Evolutionary conservation across 2,329 filamentous ascomycete genomes (phyloP).

Genomic region (Teratosphaeria destructans): DNA sequence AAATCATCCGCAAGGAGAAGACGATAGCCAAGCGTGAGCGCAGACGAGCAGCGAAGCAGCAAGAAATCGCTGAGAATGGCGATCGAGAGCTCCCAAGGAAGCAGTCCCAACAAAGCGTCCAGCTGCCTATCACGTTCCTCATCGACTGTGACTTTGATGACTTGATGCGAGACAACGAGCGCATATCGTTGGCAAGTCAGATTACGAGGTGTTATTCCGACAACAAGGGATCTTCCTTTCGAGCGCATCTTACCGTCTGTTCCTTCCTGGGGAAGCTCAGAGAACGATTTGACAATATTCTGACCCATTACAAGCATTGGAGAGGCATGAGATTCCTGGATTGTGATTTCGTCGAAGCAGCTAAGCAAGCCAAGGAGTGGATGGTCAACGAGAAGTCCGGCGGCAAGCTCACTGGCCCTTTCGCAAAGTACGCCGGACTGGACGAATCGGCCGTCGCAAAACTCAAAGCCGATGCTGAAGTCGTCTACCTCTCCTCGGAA

Average conservation of each 20-base stretch:
- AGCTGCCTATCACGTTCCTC: slow-evolving; percentile 68
- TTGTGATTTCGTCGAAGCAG: slow-evolving; percentile 62
- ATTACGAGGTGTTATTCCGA: slow-evolving; percentile 84
- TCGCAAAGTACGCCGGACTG: slow-evolving; percentile 13
- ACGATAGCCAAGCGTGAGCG: slow-evolving; percentile 42
- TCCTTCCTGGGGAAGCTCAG: slow-evolving; percentile 67
- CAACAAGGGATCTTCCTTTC: slow-evolving; percentile 59
- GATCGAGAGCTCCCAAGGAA: slow-evolving; percentile 1
- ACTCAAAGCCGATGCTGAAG: slow-evolving; percentile 43
- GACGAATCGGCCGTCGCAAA: slow-evolving; percentile 10
- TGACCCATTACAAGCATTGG: slow-evolving; percentile 68
- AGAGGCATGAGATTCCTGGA: slow-evolving; percentile 64
- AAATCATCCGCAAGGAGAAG: slow-evolving; percentile 49
- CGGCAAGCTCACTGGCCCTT: slow-evolving; percentile 18
- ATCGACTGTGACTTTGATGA: slow-evolving; percentile 89
- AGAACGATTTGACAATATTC: slow-evolving; percentile 66
- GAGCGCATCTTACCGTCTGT: slow-evolving; percentile 63
- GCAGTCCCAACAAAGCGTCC: slow-evolving; percentile 28
- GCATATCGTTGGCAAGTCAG: slow-evolving; percentile 72
- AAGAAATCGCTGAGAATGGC: slow-evolving; percentile 8
- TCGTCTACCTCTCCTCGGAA: slow-evolving; percentile 87
- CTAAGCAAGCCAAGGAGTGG: slow-evolving; percentile 51
- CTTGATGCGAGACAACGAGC: slow-evolving; percentile 78
- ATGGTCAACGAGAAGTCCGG: slow-evolving; percentile 47
- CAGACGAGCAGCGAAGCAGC: slow-evolving; percentile 27